Conservation (phyloP, 768 basidiomycete genomes). For the Collybia sordida region DNA sequence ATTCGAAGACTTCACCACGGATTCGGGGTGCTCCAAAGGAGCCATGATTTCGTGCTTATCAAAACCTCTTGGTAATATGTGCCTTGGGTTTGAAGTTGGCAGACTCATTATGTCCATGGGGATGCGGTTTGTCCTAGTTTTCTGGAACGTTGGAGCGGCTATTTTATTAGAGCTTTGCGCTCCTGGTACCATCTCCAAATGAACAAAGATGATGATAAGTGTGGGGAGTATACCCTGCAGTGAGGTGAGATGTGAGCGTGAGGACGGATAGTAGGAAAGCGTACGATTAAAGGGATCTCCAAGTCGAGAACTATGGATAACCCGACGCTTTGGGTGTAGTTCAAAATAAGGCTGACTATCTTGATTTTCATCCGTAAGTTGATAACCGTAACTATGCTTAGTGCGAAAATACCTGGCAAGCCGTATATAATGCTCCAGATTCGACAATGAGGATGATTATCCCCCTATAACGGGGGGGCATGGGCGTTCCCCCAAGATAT, state of each 20-base stretch:
- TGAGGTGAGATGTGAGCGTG: too few species aligned
- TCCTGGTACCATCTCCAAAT: neutral
- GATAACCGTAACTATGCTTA: too few species aligned
- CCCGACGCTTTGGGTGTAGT: slow-evolving; percentile 4
- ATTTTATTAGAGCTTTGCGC: neutral
- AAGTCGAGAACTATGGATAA: neutral
- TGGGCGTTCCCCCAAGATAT: neutral
- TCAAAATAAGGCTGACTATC: slow-evolving; percentile 8
- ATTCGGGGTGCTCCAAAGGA: too few species aligned
- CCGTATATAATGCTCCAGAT: neutral
- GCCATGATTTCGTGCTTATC: too few species aligned
- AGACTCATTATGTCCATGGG: too few species aligned
- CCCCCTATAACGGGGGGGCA: neutral
- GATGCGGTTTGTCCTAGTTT: too few species aligned
- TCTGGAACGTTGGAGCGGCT: too few species aligned
- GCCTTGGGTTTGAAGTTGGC: too few species aligned
- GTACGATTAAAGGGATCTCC: neutral
- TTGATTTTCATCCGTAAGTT: neutral
- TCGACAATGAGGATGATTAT: neutral
- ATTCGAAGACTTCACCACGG: too few species aligned
- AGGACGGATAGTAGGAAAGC: too few species aligned
- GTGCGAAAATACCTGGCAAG: neutral
- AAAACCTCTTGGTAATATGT: too few species aligned
- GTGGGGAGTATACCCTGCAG: neutral
- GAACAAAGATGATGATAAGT: neutral